Evolutionary conservation across 1,284 basidiomycete species (phyloP).

Genomic region (Pseudozyma sp.): DNA sequence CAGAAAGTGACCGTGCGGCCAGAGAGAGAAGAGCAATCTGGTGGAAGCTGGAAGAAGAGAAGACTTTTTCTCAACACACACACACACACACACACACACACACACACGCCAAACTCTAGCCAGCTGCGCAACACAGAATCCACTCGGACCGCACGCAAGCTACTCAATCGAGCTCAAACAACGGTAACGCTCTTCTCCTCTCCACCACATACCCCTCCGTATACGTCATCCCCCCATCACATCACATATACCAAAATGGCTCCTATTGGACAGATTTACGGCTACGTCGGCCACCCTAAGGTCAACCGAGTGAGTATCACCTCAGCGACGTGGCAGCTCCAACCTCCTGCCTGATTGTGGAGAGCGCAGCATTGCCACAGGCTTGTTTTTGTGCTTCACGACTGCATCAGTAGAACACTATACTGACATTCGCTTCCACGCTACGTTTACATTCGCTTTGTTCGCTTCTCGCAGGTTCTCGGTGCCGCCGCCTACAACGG

Average conservation of each 20-base stretch:
- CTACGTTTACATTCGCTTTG: background rate
- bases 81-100: background rate
- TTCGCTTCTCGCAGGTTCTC: slow-evolving; percentile 22
- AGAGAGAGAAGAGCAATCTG: background rate
- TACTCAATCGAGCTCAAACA: background rate
- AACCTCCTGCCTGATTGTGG: background rate
- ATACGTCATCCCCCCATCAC: slow-evolving; percentile 17
- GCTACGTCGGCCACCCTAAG: slow-evolving; percentile 50
- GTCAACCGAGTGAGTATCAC: slow-evolving; percentile 38
- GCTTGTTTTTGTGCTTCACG: too few species aligned
- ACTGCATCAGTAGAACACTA: background rate
- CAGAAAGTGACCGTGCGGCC: slow-evolving; percentile 1
- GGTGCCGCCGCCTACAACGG: slow-evolving; percentile 67
- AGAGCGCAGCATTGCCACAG: background rate
- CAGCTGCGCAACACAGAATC: background rate
- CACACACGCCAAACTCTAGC: background rate
- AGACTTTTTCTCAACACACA: slow-evolving; percentile 1
- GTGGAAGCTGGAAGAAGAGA: slow-evolving; percentile 5
- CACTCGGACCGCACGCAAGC: background rate
- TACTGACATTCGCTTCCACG: background rate
- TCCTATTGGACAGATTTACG: slow-evolving; percentile 66
- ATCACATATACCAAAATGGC: slow-evolving; percentile 53
- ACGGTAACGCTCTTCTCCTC: background rate
- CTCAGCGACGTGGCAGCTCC: too few species aligned
- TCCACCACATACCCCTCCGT: slow-evolving; percentile 30